Percentiles rank a stretch among this genome's conserved stretches.
Conservation (phyloP, 345 rosid genomes). For the Psidium friedrichsthalianum region DNA sequence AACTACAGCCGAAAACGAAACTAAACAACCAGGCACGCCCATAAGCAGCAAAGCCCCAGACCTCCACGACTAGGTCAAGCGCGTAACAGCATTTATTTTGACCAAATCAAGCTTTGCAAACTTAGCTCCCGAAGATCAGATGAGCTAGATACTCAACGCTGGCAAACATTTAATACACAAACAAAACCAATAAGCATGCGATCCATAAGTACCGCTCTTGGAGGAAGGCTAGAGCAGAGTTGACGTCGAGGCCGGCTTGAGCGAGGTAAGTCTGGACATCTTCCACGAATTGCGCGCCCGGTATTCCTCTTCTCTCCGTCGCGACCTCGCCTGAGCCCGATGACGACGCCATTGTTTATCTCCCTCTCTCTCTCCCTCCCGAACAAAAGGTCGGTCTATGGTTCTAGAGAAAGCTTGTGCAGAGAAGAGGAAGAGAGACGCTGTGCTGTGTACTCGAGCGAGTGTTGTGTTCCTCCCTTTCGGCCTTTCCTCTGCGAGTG, state of each 20-base stretch:
- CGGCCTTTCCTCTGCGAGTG: background rate
- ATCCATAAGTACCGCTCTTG: slow-evolving; percentile 66
- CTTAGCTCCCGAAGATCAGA: background rate
- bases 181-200: background rate
- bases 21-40: background rate
- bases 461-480: background rate
- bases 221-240: slow-evolving; percentile 85
- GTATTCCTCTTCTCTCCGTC: slow-evolving; percentile 92
- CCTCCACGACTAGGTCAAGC: background rate
- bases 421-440: background rate
- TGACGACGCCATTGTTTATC: background rate
- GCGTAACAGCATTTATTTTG: background rate
- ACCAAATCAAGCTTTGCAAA: background rate
- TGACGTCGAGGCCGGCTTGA: slow-evolving; percentile 69
- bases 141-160: background rate
- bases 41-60: background rate
- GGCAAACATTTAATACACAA: no score
- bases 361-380: background rate
- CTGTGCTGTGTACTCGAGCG: background rate
- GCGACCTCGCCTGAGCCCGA: background rate
- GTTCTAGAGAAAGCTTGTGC: background rate
- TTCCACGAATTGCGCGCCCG: slow-evolving; percentile 90
- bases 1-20: no score
- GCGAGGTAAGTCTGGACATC: slow-evolving; percentile 83
- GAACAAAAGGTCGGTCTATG: background rate